Evolutionary conservation across 176 grass and related monocot genomes (phyloP).

Genomic region (Pontederia crassipes): DNA sequence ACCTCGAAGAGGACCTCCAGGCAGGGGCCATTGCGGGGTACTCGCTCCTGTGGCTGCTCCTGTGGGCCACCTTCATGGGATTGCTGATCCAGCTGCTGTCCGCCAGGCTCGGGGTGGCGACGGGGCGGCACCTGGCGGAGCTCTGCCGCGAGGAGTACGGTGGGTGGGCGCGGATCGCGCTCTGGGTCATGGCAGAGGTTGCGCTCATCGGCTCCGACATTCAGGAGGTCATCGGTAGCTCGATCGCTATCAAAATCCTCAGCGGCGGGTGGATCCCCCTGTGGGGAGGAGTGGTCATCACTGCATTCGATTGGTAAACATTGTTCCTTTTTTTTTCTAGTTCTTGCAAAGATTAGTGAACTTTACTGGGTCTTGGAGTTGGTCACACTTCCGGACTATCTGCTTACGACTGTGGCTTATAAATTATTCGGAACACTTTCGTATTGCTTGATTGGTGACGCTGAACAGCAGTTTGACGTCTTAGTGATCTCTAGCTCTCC

Average conservation of each 20-base stretch:
- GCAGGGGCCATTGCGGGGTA: constrained; percentile 72
- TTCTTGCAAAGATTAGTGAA: neutral
- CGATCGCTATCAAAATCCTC: constrained; percentile 88
- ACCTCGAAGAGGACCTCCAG: constrained; percentile 91
- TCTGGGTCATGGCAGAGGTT: constrained; percentile 84
- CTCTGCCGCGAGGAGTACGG: constrained; percentile 85
- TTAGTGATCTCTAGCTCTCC: too few species aligned
- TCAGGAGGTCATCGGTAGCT: constrained; percentile 91
- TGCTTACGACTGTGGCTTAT: too few species aligned
- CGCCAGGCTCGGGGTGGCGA: constrained; percentile 71
- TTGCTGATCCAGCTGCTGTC: constrained; percentile 69
- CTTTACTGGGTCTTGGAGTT: neutral
- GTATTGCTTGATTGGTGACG: too few species aligned
- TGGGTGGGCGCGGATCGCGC: constrained; percentile 42
- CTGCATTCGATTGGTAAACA: constrained; percentile 66
- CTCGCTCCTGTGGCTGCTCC: constrained; percentile 77
- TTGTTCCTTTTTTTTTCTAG: neutral
- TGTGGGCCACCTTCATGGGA: constrained; percentile 84
- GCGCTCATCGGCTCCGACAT: constrained; percentile 83
- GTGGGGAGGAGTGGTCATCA: constrained; percentile 82
- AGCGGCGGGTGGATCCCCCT: constrained; percentile 59
- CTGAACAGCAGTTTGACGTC: too few species aligned
- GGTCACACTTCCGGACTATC: too few species aligned
- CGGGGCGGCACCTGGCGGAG: constrained; percentile 76
- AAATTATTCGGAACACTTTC: too few species aligned